These are phyloP conservation scores for Talaromyces liani DNA, from an alignment of 495 filamentous ascomycete genomes.

Conservation along the genomic window DNA sequence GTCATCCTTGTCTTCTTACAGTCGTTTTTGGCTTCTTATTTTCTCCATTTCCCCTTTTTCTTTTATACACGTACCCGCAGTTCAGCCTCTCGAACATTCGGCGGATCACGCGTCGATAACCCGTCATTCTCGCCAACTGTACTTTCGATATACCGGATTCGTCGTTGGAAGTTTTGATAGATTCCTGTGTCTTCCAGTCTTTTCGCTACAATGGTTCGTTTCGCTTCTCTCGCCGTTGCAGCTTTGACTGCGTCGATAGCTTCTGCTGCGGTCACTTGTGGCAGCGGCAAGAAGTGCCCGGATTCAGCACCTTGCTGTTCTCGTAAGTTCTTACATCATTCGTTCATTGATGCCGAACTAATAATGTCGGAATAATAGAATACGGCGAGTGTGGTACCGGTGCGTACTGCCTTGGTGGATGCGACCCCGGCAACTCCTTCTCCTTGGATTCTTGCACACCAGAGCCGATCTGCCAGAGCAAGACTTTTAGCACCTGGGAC, in stretches of 20 bases:
- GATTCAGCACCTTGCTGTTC: constrained; percentile 79
- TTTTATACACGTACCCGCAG: background rate
- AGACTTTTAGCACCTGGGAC: constrained; percentile 60
- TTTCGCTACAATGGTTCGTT: constrained; percentile 24
- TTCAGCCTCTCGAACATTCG: background rate
- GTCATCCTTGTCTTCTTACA: background rate
- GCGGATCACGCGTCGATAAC: background rate
- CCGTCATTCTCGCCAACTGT: background rate
- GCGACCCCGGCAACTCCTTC: constrained; percentile 77
- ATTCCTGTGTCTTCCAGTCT: background rate
- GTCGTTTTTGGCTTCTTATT: constrained; percentile 2
- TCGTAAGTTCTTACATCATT: constrained; percentile 50
- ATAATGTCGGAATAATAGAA: constrained; percentile 42
- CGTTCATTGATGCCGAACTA: background rate
- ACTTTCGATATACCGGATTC: background rate
- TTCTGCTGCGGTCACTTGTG: constrained; percentile 39
- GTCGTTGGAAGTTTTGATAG: background rate
- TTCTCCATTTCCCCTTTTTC: background rate
- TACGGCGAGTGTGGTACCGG: constrained; percentile 92
- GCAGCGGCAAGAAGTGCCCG: constrained; percentile 60
- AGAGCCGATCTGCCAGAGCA: constrained; percentile 68
- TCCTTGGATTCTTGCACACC: constrained; percentile 81
- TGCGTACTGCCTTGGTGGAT: constrained; percentile 93
- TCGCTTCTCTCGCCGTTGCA: constrained; percentile 22
- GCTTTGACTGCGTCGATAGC: constrained; percentile 29